These are phyloP conservation scores for Trichoderma brevicompactum DNA, from an alignment of 2,329 filamentous ascomycete genomes.

Conservation along the genomic window DNA sequence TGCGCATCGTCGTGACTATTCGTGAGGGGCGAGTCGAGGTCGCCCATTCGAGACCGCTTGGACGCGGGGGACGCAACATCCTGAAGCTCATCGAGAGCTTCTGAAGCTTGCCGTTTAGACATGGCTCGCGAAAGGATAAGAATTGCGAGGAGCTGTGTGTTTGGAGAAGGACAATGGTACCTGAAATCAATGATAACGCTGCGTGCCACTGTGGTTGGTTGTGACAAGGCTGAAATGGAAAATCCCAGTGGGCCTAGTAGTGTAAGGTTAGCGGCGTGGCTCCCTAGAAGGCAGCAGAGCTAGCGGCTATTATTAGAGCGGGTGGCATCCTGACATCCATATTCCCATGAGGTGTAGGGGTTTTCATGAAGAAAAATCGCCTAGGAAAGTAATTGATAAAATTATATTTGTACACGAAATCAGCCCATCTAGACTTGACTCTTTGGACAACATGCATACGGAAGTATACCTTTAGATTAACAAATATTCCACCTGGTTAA, in stretches of 20 bases:
- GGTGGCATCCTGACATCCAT: too few species aligned
- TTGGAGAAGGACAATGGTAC: background rate
- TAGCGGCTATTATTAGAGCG: background rate
- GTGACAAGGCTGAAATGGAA: constrained; percentile 28
- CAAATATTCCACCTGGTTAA: too few species aligned
- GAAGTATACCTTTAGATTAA: too few species aligned
- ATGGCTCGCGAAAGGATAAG: constrained; percentile 32
- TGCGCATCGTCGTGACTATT: constrained; percentile 44
- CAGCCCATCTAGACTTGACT: too few species aligned
- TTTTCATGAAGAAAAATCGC: too few species aligned
- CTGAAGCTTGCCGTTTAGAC: constrained; percentile 64
- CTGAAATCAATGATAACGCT: background rate
- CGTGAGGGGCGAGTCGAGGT: constrained; percentile 47
- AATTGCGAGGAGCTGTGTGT: background rate
- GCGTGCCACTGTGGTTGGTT: background rate
- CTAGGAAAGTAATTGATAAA: too few species aligned
- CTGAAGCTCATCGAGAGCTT: constrained; percentile 61
- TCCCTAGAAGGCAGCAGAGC: background rate
- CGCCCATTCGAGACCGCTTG: constrained; percentile 60
- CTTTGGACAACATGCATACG: too few species aligned
- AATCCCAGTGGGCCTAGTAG: constrained; percentile 20
- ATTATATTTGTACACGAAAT: too few species aligned
- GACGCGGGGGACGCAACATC: constrained; percentile 61
- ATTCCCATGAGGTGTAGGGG: too few species aligned
- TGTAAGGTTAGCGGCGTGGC: background rate